Evolutionary conservation across 805 yeast species (phyloP), one percentile per base, ranked within the genome.

Genomic region (Pichia pseudocactophila): DNA sequence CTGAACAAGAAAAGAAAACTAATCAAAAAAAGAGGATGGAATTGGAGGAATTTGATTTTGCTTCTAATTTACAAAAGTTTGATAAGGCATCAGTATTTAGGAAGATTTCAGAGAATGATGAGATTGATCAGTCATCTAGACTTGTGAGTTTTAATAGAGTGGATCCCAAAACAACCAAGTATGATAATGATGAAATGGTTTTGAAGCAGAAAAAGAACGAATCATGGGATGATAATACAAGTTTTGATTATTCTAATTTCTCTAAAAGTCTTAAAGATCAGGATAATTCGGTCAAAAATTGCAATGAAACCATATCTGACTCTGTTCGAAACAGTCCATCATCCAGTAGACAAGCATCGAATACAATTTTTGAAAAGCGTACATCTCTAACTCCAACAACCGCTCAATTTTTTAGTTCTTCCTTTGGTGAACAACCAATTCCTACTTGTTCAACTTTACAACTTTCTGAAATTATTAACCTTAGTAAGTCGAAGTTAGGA

Each of bases 61-160:
- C 77, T 42, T 80, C 85, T 12, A 85, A 83, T 56, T 69, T 89
- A 48, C 80, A 80, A 19, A 77, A 79, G 68, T 89, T 89, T 55
- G 92, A 89, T 59, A 89, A 89, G 59, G 66, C 70, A 45, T 69
- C 79, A 6, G 90, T 88, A 3, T 82, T 89, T 59, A 83, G 82
- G 38, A 87, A 86, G 56, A 72, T 89, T 54, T 77, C 76, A 39
- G 70, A 70, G 47, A 64, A 68, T 41, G 96, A 88, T 56, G 70
- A 67, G 16, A 68, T 76, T 15, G 75, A 71, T 32, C 43, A 48
- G 19, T 65, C 70, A 12, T 69, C 74, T 34, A 69, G 95, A 50
- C 68, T 86, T 36, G 95, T 84, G 6, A 79, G 87, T 3, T 84
- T 80, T 57, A 88, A 88, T 55, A 80, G 75, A 50, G 53, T 70